Base-by-base conservation (phyloP, 129 eudicot genomes). In the Centaurea solstitialis region DNA sequence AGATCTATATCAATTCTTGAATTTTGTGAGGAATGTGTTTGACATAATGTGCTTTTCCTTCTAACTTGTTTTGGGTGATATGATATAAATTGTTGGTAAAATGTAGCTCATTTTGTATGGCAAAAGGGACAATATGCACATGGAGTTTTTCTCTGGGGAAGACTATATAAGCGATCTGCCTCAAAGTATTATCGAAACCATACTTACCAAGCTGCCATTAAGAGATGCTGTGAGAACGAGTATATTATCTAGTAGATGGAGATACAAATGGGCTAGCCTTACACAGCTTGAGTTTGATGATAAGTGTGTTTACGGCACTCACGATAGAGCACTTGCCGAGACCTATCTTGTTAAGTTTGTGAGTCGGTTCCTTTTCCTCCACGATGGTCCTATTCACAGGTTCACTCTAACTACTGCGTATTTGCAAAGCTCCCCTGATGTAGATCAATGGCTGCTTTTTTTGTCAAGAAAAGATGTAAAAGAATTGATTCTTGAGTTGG, bases 401-500 rank as follows among this genome's bases (percentile, higher is more conserved):
- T 96, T 96, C 75, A 57, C 84, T 21, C 57, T 96, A 15, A 85
- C 83, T 15, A 89, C 92, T 47, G 83, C 90, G 2, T 86, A 88
- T 85, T 76, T 93, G 85, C 98, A 84, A 82, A 82, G 91, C 87
- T 89, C 90, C 15, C 91, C 98, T 37, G 97, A 91, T 80, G 85
- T 96, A 41, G 96, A 93, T 85, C 99, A 96, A 59, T 96, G 99
- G 99, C 82, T 96, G 17, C 93, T 91, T 57, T 93, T 96, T 81
- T 87, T 96, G 37, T 96, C 98, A 18, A 84, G 99, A 71, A 93
- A 84, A 79, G 87, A 86, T 61, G 82, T 96, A 17, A 93, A 89
- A 82, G 97, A 96, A 73, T 82, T 96, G 76, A 72, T 82, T 72
- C 85, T 96, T 79, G 98, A 93, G 41, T 83, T 96, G 47, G 98